Percentiles rank a stretch among this genome's conserved stretches.
Evolutionary conservation across 169 alveolate species (phyloP).

Genomic region (Eimeria necatrix): DNA sequence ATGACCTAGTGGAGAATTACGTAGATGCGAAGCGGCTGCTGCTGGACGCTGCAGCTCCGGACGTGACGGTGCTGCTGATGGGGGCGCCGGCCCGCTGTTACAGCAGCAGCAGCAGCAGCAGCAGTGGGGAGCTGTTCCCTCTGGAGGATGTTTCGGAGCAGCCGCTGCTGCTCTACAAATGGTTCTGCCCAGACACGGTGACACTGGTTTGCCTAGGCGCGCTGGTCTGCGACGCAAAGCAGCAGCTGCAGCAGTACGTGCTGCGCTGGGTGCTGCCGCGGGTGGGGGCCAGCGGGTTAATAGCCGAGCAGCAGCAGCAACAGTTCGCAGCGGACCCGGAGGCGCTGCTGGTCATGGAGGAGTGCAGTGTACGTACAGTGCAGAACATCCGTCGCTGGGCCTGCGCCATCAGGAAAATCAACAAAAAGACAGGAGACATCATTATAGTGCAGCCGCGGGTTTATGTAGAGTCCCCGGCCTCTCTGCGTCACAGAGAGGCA

Average conservation of each 20-base stretch:
- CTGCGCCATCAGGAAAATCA: conserved; percentile 90
- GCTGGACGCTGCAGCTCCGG: conserved; percentile 83
- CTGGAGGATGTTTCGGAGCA: conserved; percentile 87
- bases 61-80: conserved; percentile 82
- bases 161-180: conserved; percentile 90
- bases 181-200: conserved; percentile 88
- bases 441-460: conserved; percentile 88
- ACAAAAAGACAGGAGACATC: conserved; percentile 90
- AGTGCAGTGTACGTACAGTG: conserved; percentile 88
- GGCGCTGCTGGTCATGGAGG: conserved; percentile 86
- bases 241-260: conserved; percentile 89
- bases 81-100: conserved; percentile 84
- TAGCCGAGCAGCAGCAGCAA: conserved; percentile 35
- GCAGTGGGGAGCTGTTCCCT: conserved; percentile 83
- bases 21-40: conserved; percentile 85
- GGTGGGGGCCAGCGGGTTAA: conserved; percentile 28
- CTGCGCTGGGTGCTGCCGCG: conserved; percentile 90
- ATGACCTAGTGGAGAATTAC: conserved; percentile 83
- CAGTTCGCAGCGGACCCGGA: neutral
- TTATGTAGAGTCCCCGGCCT: conserved; percentile 85
- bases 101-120: conserved; percentile 55
- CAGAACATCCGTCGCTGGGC: conserved; percentile 91
- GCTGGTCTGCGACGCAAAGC: conserved; percentile 89
- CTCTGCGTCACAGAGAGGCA: conserved; percentile 82
- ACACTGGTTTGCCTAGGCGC: conserved; percentile 90